Base-by-base conservation (phyloP, 2,329 filamentous ascomycete species). In the Tympanopsis confertula region DNA sequence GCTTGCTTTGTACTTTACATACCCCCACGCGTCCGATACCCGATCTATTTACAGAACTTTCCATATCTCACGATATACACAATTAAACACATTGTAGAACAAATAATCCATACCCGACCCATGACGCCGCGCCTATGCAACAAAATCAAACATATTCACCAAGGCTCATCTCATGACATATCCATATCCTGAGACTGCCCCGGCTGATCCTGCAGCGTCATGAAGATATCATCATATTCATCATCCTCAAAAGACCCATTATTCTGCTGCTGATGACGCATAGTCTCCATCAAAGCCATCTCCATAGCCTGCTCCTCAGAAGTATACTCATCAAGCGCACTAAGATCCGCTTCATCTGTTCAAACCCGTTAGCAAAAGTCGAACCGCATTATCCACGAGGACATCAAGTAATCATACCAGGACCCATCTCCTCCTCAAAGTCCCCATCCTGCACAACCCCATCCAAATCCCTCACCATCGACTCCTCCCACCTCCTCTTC, bases 401-500 rank as follows among this genome's bases (percentile, higher is more conserved):
- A 14, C 43, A n/a, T n/a, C n/a, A n/a, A n/a, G n/a, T n/a, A 19
- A 35, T 39, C 44, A 48, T 47, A 38, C 47, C 45, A 41, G 45
- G 45, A 15, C 50, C 51, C 20, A 39, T 45, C 20, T 49, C 51
- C 19, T 44, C 39, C 14, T 48, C 49, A 33, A 45, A 35, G 20
- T 38, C 41, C 26, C 38, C 44, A 10, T 46, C 43, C 19, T 36
- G 22, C 35, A 47, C 44, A 29, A 50, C 42, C 35, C 43, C 43
- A 36, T 55, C 56, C 15, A 52, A 55, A 30, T 52, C 44, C 26
- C 51, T 42, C 35, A 44, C 47, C 58, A 62, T 61, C 19, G 39
- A 42, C 43, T 61, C 58, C 20, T 56, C 54, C 56, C 61, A 63
- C 37, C 45, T 44, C 43, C 50, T 52, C 48, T 55, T 51, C 46